Percentiles rank a stretch among this genome's conserved stretches.
These are phyloP conservation scores for Aureobasidium musti DNA, from an alignment of 2,329 filamentous ascomycete species.

Conservation along the genomic window DNA sequence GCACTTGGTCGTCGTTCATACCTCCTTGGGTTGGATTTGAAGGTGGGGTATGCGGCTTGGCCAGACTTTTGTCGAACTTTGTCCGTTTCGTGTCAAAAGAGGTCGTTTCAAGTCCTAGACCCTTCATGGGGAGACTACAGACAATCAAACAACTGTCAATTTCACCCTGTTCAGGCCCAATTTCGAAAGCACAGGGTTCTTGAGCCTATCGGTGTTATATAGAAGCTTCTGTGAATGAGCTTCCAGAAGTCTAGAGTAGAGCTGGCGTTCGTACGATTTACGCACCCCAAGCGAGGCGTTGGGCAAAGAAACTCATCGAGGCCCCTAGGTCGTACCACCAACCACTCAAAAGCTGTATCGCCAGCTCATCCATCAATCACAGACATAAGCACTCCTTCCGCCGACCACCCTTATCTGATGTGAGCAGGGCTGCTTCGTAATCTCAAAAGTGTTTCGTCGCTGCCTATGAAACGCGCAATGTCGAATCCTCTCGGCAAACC, in stretches of 20 bases:
- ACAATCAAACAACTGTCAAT: not conserved
- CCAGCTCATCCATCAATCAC: not conserved
- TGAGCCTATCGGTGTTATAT: not conserved
- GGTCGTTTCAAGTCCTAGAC: slow-evolving; percentile 9
- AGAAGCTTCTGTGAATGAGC: not conserved
- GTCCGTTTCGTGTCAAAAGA: slow-evolving; percentile 21
- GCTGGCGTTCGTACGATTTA: not conserved
- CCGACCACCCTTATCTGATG: slow-evolving; percentile 5
- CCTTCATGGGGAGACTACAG: not conserved
- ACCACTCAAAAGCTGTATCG: not conserved
- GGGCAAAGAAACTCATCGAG: not conserved
- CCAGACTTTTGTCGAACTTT: slow-evolving; percentile 10
- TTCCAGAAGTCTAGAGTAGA: not conserved
- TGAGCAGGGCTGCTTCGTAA: slow-evolving; percentile 4
- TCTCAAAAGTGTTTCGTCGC: slow-evolving; percentile 13
- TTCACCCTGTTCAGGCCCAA: no score
- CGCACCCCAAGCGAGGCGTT: not conserved
- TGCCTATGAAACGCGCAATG: slow-evolving; percentile 19
- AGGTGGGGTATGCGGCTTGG: slow-evolving; percentile 2
- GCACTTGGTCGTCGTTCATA: not conserved
- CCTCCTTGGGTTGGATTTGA: not conserved
- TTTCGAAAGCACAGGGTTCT: no score
- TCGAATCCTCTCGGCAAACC: not conserved
- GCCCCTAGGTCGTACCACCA: slow-evolving; percentile 10
- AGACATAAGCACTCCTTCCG: not conserved